Percentiles rank a stretch among this genome's conserved stretches.
Conservation (phyloP, 805 yeast species). For the Wickerhamiella azymoides region DNA sequence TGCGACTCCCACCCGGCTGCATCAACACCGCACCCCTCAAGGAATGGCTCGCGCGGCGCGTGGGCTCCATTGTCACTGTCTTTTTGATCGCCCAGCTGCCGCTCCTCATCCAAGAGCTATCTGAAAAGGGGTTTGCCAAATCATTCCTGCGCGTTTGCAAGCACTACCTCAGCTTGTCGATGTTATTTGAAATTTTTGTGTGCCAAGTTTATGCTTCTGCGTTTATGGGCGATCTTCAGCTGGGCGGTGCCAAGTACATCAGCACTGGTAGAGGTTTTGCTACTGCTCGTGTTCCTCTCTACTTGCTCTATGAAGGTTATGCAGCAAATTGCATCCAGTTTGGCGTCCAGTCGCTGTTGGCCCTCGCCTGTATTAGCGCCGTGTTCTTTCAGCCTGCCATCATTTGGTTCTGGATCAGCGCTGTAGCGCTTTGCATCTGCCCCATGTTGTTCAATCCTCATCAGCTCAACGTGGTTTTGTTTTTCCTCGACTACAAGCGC, state of each 20-base stretch:
- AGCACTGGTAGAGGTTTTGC: constrained; percentile 79
- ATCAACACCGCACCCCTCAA: constrained; percentile 55
- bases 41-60: constrained; percentile 61
- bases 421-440: constrained; percentile 66
- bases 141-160: constrained; percentile 49
- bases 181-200: constrained; percentile 66
- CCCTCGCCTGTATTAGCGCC: constrained; percentile 43
- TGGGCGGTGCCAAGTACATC: constrained; percentile 73
- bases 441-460: constrained; percentile 90
- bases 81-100: constrained; percentile 66
- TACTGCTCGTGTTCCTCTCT: constrained; percentile 53
- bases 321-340: constrained; percentile 54
- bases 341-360: constrained; percentile 39
- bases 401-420: constrained; percentile 88
- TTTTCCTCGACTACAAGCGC: constrained; percentile 77
- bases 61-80: constrained; percentile 59
- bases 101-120: constrained; percentile 59
- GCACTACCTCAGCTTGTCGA: constrained; percentile 59
- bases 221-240: constrained; percentile 47
- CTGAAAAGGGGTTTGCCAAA: constrained; percentile 62
- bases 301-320: constrained; percentile 52
- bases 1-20: constrained; percentile 46
- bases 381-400: constrained; percentile 70
- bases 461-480: constrained; percentile 81
- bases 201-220: constrained; percentile 66